Evolutionary conservation across 2,329 filamentous ascomycete genomes (phyloP), one percentile per base, ranked within the genome.

Genomic region (Truncatella angustata): DNA sequence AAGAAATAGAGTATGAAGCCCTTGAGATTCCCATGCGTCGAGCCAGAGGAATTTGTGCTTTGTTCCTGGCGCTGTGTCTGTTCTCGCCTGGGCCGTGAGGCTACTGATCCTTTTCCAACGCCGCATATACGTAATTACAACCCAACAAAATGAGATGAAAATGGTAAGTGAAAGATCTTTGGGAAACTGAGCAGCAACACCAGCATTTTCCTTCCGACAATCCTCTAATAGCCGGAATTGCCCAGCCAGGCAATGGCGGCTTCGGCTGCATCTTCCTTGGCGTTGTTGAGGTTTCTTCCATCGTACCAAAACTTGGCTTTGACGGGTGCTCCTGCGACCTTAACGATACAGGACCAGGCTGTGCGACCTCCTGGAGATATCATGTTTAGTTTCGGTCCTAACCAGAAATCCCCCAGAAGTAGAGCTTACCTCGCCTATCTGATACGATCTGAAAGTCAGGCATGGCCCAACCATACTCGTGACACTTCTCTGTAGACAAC

Each of bases 281-380:
- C 91, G 65, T 95, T 95, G 76, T 92, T 84, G 69, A 93, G 79
- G 66, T 90, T 91, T 67, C 90, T 85, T 55, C 91, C 91, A 69
- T 95, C 91, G 72, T 96, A 96, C 90, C 90, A 96, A 72, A 85
- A 96, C 56, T 90, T 83, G 43, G 91, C 91, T n/a, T 79, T 67
- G 62, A 90, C 79, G 43, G 73, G 78, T 47, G 79, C 73, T 50
- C 85, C 86, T 60, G 82, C 77, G 53, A 96, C 81, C n/a, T 78
- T 84, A 53, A 96, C 90, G 54, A 80, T 81, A 74, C 87, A 88
- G 53, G 90, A 93, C 91, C 91, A 96, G 53, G 91, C 91, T 53
- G 91, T 96, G 62, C 91, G 88, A 59, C 91, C 91, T 60, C 91
- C 91, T 94, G 62, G 52, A 32, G 40, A 45, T 28, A 18, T n/a